Percentiles rank a stretch among this genome's conserved stretches.
phyloP scores from a whole-genome alignment of 106 monocot species.

The Apostasia ramifera region DNA sequence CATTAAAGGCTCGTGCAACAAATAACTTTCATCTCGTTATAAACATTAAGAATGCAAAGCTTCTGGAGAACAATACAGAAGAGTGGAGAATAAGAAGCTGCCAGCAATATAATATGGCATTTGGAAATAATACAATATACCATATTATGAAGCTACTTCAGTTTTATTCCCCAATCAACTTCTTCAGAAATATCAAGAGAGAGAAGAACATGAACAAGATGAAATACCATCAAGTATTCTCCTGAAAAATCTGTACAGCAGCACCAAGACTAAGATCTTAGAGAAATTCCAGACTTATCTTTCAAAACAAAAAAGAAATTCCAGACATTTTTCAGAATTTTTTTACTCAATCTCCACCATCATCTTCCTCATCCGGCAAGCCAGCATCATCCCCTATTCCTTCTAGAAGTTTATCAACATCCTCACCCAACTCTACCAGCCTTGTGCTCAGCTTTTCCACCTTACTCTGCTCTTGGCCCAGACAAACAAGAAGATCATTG shows the following conservation, averaged over 20 bases:
- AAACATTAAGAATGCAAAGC: too few species aligned
- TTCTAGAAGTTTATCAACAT: conserved; percentile 81
- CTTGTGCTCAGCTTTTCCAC: conserved; percentile 87
- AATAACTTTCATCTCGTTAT: too few species aligned
- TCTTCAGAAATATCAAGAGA: background rate
- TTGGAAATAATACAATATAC: background rate
- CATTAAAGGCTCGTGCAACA: too few species aligned
- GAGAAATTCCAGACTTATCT: too few species aligned
- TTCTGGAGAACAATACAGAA: too few species aligned
- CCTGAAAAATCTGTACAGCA: background rate
- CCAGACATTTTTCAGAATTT: too few species aligned
- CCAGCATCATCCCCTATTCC: conserved; percentile 80
- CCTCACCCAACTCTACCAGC: conserved; percentile 77
- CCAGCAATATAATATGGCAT: too few species aligned
- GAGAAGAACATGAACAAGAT: background rate
- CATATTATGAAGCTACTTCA: background rate
- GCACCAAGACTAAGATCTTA: background rate
- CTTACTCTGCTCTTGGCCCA: conserved; percentile 97
- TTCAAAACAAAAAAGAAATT: too few species aligned
- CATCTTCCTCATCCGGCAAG: conserved; percentile 38
- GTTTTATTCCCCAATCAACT: background rate
- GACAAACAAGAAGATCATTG: conserved; percentile 87
- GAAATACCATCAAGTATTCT: background rate
- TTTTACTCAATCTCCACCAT: conserved; percentile 20
- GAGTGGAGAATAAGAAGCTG: too few species aligned